Evolutionary conservation across 495 filamentous ascomycete genomes (phyloP).

Genomic region (Penicillium fimorum): DNA sequence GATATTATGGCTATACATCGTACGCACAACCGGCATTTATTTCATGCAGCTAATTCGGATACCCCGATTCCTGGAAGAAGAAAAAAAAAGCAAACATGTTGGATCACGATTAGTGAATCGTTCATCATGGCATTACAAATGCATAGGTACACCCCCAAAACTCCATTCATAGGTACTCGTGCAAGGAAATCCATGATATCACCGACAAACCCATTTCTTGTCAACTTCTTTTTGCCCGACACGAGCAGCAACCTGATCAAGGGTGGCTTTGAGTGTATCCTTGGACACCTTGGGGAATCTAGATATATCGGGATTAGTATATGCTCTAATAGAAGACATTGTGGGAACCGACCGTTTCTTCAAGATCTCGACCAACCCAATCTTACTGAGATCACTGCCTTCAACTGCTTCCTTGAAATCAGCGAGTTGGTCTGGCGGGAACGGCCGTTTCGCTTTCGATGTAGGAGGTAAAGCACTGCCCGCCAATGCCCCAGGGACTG

Average conservation of each 20-base stretch:
- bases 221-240: conserved; percentile 61
- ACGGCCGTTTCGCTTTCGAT: conserved; percentile 36
- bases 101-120: not conserved
- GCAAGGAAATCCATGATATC: conserved; percentile 4
- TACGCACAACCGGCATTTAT: conserved; percentile 2
- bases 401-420: conserved; percentile 72
- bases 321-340: not conserved
- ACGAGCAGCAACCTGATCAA: conserved; percentile 66
- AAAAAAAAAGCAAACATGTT: not conserved
- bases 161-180: conserved; percentile 6
- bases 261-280: conserved; percentile 67
- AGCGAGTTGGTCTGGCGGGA: conserved; percentile 59
- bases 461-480: conserved; percentile 13
- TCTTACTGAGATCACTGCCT: conserved; percentile 71
- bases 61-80: not conserved
- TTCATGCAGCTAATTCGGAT: conserved; percentile 10
- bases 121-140: conserved; percentile 10
- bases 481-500: conserved; percentile 11
- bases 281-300: conserved; percentile 72
- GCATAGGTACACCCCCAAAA: conserved; percentile 1
- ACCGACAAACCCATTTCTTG: conserved; percentile 60
- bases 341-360: conserved; percentile 56
- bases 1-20: not conserved
- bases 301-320: conserved; percentile 11
- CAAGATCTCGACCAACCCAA: conserved; percentile 71